phyloP scores from a whole-genome alignment of 371 early-diverging fungal genomes.

The Spraguea lophii region DNA sequence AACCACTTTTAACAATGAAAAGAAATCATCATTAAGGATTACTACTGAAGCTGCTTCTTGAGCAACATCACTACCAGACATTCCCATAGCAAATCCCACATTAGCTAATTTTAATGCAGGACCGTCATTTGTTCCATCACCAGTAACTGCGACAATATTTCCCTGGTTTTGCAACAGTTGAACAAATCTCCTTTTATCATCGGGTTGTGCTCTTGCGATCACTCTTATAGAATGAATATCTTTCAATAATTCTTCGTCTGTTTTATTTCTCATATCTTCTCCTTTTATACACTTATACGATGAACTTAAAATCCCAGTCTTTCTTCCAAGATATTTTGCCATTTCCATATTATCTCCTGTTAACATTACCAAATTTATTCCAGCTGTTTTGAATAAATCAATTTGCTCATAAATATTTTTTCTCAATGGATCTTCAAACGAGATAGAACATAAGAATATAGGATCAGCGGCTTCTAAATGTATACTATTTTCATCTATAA shows the following conservation, averaged over 20 bases:
- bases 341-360: slow-evolving; percentile 78
- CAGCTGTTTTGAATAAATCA: slow-evolving; percentile 51
- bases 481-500: neutral
- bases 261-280: slow-evolving; percentile 57
- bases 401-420: slow-evolving; percentile 53
- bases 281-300: slow-evolving; percentile 64
- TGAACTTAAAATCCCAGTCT: slow-evolving; percentile 61
- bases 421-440: slow-evolving; percentile 58
- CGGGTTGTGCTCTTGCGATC: slow-evolving; percentile 67
- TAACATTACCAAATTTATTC: slow-evolving; percentile 61
- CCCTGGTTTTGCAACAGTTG: slow-evolving; percentile 57
- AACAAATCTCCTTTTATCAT: slow-evolving; percentile 73
- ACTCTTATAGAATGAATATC: slow-evolving; percentile 64
- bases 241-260: slow-evolving; percentile 55
- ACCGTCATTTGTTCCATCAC: slow-evolving; percentile 87
- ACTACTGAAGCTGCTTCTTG: slow-evolving; percentile 77
- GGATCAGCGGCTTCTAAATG: neutral
- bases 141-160: slow-evolving; percentile 77
- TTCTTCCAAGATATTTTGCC: slow-evolving; percentile 63
- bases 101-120: slow-evolving; percentile 77
- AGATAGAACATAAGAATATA: slow-evolving; percentile 55
- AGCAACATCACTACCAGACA: slow-evolving; percentile 78
- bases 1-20: slow-evolving; percentile 58
- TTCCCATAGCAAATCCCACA: slow-evolving; percentile 87
- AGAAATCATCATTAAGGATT: slow-evolving; percentile 70